A percentile compares a stretch with the other conserved stretches of the same genome.
phyloP scores from a whole-genome alignment of 2,329 filamentous ascomycete species.

The Beauveria medogensis region DNA sequence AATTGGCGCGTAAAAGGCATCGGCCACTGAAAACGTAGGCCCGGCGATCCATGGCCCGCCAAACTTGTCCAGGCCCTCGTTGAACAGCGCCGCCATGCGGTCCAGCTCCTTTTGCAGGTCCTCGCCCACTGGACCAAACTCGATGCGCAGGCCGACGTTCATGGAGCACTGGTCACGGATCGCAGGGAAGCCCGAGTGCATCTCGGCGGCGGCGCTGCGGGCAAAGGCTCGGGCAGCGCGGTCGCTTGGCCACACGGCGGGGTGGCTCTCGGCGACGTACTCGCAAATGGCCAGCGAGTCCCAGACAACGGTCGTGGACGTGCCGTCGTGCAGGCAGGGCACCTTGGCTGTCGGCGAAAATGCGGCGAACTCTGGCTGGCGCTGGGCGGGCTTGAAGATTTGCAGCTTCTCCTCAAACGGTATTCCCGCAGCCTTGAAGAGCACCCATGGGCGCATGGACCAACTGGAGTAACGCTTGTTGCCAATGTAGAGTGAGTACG shows the following conservation, averaged over 20 bases:
- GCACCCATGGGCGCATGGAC: slow-evolving; percentile 38
- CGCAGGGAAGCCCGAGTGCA: slow-evolving; percentile 36
- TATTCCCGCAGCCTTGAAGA: slow-evolving; percentile 34
- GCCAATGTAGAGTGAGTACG: slow-evolving; percentile 32
- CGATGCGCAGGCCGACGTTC: slow-evolving; percentile 33
- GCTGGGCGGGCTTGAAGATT: slow-evolving; percentile 22
- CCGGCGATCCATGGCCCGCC: slow-evolving; percentile 35
- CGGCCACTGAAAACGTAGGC: slow-evolving; percentile 27
- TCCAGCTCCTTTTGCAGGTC: slow-evolving; percentile 27
- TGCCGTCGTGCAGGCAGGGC: slow-evolving; percentile 29
- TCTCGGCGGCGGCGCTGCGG: slow-evolving; percentile 35
- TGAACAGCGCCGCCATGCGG: slow-evolving; percentile 29
- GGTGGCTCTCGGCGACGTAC: slow-evolving; percentile 35
- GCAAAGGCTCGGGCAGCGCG: slow-evolving; percentile 33
- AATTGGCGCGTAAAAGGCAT: slow-evolving; percentile 35
- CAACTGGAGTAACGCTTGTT: slow-evolving; percentile 39
- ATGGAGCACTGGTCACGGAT: slow-evolving; percentile 34
- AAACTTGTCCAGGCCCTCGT: slow-evolving; percentile 29
- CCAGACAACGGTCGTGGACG: slow-evolving; percentile 26
- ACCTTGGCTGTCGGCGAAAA: slow-evolving; percentile 36
- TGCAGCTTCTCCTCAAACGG: slow-evolving; percentile 34
- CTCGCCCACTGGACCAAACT: slow-evolving; percentile 21
- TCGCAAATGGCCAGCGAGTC: slow-evolving; percentile 43
- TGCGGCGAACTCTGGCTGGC: slow-evolving; percentile 25
- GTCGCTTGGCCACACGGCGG: slow-evolving; percentile 34